Evolutionary conservation across 2,329 filamentous ascomycete species (phyloP).

Genomic region (Epichloe festucae): DNA sequence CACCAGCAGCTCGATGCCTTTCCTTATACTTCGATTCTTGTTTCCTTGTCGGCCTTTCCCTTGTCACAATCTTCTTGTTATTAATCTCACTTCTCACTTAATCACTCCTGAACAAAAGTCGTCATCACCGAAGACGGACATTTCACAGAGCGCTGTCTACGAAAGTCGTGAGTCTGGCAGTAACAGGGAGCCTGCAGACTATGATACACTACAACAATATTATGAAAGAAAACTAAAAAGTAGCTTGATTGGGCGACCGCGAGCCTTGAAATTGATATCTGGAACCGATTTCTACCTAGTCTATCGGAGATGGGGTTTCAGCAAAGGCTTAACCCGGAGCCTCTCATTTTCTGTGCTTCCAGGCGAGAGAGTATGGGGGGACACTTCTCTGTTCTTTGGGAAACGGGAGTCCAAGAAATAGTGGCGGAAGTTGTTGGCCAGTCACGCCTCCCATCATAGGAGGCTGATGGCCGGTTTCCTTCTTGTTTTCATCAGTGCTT

Average conservation of each 20-base stretch:
- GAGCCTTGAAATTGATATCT: background rate
- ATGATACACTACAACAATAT: constrained; percentile 10
- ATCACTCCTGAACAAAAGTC: constrained; percentile 24
- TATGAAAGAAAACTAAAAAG: constrained; percentile 6
- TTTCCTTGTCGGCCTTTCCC: constrained; percentile 23
- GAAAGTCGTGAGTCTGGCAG: constrained; percentile 22
- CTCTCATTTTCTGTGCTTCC: background rate
- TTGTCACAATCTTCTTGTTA: constrained; percentile 16
- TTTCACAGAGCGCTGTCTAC: constrained; percentile 20
- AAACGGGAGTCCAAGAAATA: background rate
- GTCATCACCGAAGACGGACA: constrained; percentile 16
- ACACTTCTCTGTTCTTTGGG: background rate
- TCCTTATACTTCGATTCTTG: constrained; percentile 34
- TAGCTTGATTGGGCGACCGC: constrained; percentile 2
- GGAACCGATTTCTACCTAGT: constrained; percentile 1
- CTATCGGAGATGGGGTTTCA: background rate
- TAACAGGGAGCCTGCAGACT: constrained; percentile 13
- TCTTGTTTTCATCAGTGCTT: constrained; percentile 7
- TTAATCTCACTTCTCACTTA: constrained; percentile 26
- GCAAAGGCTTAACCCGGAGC: background rate
- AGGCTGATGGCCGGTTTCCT: constrained; percentile 6
- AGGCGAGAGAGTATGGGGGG: background rate
- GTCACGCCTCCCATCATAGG: background rate
- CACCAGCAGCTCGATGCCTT: constrained; percentile 45
- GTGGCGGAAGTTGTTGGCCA: background rate